Percentiles rank a stretch among this genome's conserved stretches.
These are phyloP conservation scores for Arthrobotrys entomopaga DNA, from an alignment of 2,329 filamentous ascomycete species.

Conservation along the genomic window DNA sequence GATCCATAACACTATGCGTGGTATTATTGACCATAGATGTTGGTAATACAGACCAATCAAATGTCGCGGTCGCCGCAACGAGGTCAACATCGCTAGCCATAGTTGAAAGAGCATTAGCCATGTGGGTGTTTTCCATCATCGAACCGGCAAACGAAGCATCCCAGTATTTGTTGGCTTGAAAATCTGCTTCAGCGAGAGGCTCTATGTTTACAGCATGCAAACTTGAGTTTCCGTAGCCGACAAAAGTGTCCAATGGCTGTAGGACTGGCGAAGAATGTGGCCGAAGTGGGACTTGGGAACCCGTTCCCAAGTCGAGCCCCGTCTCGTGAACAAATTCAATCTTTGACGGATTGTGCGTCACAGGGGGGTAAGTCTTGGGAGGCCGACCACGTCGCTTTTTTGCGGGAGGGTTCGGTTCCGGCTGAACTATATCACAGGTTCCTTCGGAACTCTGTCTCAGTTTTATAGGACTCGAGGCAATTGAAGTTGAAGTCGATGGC, in stretches of 20 bases:
- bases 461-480: constrained; percentile 43
- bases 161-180: constrained; percentile 46
- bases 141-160: constrained; percentile 42
- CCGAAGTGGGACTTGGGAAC: constrained; percentile 1
- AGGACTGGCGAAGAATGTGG: constrained; percentile 26
- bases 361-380: constrained; percentile 39
- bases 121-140: constrained; percentile 30
- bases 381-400: constrained; percentile 48
- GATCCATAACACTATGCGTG: constrained; percentile 31
- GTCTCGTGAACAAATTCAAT: constrained; percentile 44
- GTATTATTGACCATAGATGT: constrained; percentile 15
- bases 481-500: constrained; percentile 37
- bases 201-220: constrained; percentile 30
- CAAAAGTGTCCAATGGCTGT: constrained; percentile 40
- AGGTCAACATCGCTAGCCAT: constrained; percentile 44
- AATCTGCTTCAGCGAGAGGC: constrained; percentile 35
- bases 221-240: constrained; percentile 20
- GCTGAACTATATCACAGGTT: background rate
- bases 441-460: constrained; percentile 22
- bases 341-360: constrained; percentile 26
- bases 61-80: constrained; percentile 34
- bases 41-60: constrained; percentile 46
- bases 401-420: constrained; percentile 20
- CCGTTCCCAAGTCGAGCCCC: constrained; percentile 12
- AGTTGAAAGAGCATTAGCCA: constrained; percentile 20